Evolutionary conservation across 495 filamentous ascomycete genomes (phyloP).

Genomic region (Arthonia radiata): DNA sequence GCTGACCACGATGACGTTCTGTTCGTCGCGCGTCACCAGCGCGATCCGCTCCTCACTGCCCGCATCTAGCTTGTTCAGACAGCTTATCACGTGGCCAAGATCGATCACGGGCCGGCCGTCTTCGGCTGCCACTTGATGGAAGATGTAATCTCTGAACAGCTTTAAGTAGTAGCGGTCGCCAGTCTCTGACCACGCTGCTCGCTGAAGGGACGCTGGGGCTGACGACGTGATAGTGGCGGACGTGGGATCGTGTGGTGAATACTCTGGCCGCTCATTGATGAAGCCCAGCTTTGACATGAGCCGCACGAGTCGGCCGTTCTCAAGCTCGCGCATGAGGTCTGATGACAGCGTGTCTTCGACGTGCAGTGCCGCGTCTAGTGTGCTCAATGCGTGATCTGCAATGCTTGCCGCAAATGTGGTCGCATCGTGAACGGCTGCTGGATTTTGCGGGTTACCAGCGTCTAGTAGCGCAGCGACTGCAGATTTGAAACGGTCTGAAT

Average conservation of each 20-base stretch:
- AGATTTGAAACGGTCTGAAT: no score
- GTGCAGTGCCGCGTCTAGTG: conserved; percentile 53
- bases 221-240: no score
- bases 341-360: conserved; percentile 45
- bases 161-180: conserved; percentile 79
- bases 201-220: conserved; percentile 1
- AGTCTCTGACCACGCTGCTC: conserved; percentile 47
- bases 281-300: conserved; percentile 61
- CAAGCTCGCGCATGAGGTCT: conserved; percentile 54
- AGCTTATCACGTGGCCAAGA: conserved; percentile 59
- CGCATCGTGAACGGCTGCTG: no score
- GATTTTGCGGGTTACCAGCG: no score
- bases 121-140: conserved; percentile 73
- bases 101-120: conserved; percentile 61
- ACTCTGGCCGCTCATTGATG: conserved; percentile 74
- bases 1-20: conserved; percentile 60
- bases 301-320: conserved; percentile 71
- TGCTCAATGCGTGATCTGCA: conserved; percentile 30
- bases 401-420: no score
- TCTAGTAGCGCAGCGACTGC: no score
- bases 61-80: conserved; percentile 78
- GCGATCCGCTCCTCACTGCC: conserved; percentile 67
- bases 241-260: conserved; percentile 7
- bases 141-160: conserved; percentile 89
- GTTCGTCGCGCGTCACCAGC: conserved; percentile 69